These are phyloP conservation scores for Hericium coralloides DNA, from an alignment of 768 basidiomycete species.

Conservation along the genomic window DNA sequence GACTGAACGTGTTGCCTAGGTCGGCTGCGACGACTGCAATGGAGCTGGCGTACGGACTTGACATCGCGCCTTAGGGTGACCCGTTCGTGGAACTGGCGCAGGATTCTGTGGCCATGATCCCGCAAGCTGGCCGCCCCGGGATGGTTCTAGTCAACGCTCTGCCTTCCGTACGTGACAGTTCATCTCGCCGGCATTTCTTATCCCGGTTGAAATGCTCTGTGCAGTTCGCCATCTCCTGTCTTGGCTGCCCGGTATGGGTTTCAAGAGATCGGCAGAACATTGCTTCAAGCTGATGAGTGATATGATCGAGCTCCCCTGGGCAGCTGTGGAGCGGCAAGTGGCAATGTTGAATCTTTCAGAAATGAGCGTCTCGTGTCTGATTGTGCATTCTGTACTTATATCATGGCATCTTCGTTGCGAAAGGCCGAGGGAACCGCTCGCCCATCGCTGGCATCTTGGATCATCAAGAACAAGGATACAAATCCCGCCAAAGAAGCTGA, in stretches of 20 bases:
- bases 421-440: neutral
- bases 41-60: neutral
- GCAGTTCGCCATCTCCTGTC: neutral
- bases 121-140: neutral
- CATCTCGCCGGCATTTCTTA: neutral
- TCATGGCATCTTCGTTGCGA: neutral
- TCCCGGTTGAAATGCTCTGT: neutral
- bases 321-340: neutral
- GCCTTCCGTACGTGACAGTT: neutral
- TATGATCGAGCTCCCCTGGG: neutral
- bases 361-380: no score
- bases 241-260: neutral
- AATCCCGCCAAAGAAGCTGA: neutral
- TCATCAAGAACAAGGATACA: neutral
- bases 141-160: neutral
- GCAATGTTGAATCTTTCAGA: neutral
- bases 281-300: neutral
- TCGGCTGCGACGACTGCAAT: neutral
- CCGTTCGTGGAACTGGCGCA: neutral
- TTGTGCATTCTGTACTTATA: neutral
- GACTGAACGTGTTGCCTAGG: neutral
- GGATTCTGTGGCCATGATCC: neutral
- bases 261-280: neutral
- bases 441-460: neutral
- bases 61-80: neutral